Evolutionary conservation across 371 early-diverging fungal genomes (phyloP).

Genomic region (Mortierella sp.): DNA sequence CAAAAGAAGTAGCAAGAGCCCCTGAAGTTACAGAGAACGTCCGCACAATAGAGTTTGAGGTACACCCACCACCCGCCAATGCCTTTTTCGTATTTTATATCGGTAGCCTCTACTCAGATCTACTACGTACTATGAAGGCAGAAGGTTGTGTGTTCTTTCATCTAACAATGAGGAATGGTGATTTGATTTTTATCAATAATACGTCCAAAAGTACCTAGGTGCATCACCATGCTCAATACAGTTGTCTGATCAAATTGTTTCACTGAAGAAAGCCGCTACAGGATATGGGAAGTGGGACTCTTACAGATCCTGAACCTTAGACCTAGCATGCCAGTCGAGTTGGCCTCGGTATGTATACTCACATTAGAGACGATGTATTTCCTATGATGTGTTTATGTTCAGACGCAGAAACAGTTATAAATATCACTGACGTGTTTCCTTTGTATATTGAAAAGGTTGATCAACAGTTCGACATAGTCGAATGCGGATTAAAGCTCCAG

Average conservation of each 20-base stretch:
- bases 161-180: not conserved
- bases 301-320: slow-evolving; percentile 56
- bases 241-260: slow-evolving; percentile 35
- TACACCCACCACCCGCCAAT: slow-evolving; percentile 11
- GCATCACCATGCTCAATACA: slow-evolving; percentile 52
- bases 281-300: slow-evolving; percentile 42
- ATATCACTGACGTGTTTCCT: too few species aligned
- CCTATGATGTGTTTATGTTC: too few species aligned
- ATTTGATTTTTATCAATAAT: too few species aligned
- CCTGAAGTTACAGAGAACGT: slow-evolving; percentile 53
- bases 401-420: too few species aligned
- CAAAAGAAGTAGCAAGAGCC: slow-evolving; percentile 46
- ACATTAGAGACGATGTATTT: too few species aligned
- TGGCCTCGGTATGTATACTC: slow-evolving; percentile 32
- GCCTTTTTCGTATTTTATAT: too few species aligned
- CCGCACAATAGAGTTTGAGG: slow-evolving; percentile 59
- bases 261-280: slow-evolving; percentile 30
- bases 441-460: too few species aligned
- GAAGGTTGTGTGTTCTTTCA: not conserved
- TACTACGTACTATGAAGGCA: not conserved
- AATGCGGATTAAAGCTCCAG: too few species aligned
- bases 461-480: too few species aligned
- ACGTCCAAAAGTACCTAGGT: slow-evolving; percentile 50
- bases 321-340: slow-evolving; percentile 42
- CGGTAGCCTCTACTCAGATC: too few species aligned